phyloP scores from a whole-genome alignment of 441 rosid species.

The Croton setiger region DNA sequence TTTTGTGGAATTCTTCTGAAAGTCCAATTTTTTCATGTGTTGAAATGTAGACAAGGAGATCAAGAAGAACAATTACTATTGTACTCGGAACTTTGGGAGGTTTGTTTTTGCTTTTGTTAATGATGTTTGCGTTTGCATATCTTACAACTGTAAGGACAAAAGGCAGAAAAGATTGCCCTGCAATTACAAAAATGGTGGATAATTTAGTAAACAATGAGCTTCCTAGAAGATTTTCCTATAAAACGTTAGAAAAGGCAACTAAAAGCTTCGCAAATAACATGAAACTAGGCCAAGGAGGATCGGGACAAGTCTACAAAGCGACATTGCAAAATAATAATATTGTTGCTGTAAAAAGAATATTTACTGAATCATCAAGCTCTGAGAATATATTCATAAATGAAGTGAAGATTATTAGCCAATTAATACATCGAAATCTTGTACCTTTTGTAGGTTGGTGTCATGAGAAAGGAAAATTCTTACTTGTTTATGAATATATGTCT shows the following conservation, averaged over 20 bases:
- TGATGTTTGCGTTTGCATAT: too few species aligned
- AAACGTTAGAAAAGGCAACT: slow-evolving; percentile 61
- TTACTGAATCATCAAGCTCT: slow-evolving; percentile 46
- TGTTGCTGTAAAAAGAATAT: slow-evolving; percentile 64
- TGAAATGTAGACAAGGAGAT: too few species aligned
- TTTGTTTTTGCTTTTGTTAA: too few species aligned
- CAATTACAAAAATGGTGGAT: too few species aligned
- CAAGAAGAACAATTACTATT: too few species aligned
- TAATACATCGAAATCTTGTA: slow-evolving; percentile 72
- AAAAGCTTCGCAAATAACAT: slow-evolving; percentile 52
- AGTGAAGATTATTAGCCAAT: slow-evolving; percentile 57
- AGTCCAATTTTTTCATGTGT: too few species aligned
- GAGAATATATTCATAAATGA: slow-evolving; percentile 63
- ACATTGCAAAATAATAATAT: not conserved
- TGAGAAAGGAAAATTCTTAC: slow-evolving; percentile 39
- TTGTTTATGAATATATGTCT: too few species aligned
- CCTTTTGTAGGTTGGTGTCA: slow-evolving; percentile 68
- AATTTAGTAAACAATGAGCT: slow-evolving; percentile 41
- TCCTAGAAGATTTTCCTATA: slow-evolving; percentile 55
- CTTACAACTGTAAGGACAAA: too few species aligned
- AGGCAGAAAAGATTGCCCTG: too few species aligned
- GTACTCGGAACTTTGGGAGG: too few species aligned
- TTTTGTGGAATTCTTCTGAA: too few species aligned
- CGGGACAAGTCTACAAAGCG: slow-evolving; percentile 49
- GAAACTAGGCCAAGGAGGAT: slow-evolving; percentile 63